phyloP scores from a whole-genome alignment of 1,284 basidiomycete genomes.

The Trichosporon inkin region DNA sequence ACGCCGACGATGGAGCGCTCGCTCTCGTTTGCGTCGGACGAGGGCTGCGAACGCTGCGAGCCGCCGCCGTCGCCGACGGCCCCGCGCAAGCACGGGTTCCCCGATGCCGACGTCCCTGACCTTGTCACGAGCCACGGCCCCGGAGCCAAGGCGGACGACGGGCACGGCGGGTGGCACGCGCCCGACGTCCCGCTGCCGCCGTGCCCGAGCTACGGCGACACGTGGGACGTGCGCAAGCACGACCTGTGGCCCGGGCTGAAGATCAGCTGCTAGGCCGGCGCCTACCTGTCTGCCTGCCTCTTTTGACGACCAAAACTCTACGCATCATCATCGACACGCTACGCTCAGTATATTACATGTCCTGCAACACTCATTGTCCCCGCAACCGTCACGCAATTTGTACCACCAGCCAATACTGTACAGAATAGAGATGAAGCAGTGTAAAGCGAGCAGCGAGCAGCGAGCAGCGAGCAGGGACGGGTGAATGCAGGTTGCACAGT shows the following conservation, averaged over 20 bases:
- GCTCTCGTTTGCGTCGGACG: slow-evolving; percentile 8
- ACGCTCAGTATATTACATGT: no score
- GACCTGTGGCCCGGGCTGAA: slow-evolving; percentile 1
- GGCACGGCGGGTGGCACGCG: neutral
- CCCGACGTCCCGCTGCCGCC: neutral
- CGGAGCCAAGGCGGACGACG: neutral
- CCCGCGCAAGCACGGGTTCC: slow-evolving; percentile 1
- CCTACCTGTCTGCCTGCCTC: no score
- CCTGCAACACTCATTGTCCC: no score
- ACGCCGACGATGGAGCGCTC: slow-evolving; percentile 16
- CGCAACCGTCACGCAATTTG: no score
- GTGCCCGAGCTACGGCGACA: neutral
- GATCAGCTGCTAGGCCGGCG: slow-evolving; percentile 2
- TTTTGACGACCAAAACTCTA: no score
- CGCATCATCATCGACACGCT: no score
- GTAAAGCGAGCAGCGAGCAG: no score
- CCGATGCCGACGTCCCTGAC: slow-evolving; percentile 2
- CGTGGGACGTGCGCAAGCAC: neutral
- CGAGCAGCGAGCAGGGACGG: no score
- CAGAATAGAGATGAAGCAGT: no score
- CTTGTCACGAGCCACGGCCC: neutral
- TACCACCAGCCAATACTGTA: no score
- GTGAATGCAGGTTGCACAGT: no score
- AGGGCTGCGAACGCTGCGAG: neutral
- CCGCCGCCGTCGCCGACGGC: neutral